phyloP scores from a whole-genome alignment of 495 filamentous ascomycete genomes.

The Lasiosphaeriaceae sp. region DNA sequence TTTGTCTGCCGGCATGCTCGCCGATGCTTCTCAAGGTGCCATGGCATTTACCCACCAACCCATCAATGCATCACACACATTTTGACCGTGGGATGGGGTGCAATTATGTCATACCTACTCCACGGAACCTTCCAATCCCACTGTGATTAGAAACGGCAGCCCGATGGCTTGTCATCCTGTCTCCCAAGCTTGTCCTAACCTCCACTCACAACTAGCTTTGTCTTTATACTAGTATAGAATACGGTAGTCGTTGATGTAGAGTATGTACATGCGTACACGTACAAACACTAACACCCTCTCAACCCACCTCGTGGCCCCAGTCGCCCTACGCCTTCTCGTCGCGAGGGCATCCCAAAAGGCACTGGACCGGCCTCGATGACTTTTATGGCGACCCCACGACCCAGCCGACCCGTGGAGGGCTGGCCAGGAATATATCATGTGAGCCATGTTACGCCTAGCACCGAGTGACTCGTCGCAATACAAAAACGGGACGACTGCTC shows the following conservation, averaged over 20 bases:
- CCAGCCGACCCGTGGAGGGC: background rate
- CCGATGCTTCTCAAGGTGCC: background rate
- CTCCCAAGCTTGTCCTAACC: background rate
- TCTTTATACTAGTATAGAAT: no score
- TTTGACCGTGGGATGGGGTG: background rate
- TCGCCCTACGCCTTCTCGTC: background rate
- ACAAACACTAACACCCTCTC: background rate
- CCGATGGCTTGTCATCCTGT: background rate
- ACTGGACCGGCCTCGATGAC: background rate
- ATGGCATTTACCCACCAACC: background rate
- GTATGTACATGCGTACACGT: no score
- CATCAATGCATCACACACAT: background rate
- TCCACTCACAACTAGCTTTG: background rate
- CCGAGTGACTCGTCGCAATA: background rate
- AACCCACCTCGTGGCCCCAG: background rate
- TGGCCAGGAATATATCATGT: background rate
- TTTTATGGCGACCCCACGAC: background rate
- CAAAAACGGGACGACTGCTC: background rate
- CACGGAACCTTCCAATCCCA: background rate
- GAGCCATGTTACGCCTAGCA: background rate
- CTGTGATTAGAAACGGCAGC: background rate
- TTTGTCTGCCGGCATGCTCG: background rate
- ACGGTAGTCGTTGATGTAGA: no score
- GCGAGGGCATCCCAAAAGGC: background rate
- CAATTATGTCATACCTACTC: slow-evolving; percentile 1